Percentiles rank a stretch among this genome's conserved stretches.
phyloP scores from a whole-genome alignment of 2,329 filamentous ascomycete genomes.

The Microdochium nivale region DNA sequence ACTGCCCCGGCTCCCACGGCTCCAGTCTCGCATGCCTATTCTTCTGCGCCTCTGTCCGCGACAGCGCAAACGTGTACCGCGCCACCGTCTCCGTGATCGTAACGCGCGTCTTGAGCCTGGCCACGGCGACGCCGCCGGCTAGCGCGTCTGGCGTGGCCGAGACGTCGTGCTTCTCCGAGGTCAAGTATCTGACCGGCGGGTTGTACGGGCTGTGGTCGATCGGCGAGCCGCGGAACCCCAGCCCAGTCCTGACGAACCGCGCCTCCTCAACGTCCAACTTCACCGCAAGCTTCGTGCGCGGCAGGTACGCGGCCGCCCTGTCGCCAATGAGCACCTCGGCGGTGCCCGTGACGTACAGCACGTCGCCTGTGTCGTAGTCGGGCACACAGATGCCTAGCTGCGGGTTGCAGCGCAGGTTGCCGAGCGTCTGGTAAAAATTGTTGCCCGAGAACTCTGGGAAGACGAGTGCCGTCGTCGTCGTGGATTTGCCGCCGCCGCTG shows the following conservation, averaged over 20 bases:
- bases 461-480: conserved; percentile 38
- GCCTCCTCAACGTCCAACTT: conserved; percentile 54
- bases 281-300: conserved; percentile 65
- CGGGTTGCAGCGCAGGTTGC: conserved; percentile 63
- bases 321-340: conserved; percentile 58
- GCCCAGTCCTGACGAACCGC: conserved; percentile 52
- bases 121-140: conserved; percentile 22
- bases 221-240: conserved; percentile 57
- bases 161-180: conserved; percentile 39
- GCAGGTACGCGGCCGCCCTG: conserved; percentile 53
- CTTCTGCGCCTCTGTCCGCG: conserved; percentile 5
- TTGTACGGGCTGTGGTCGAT: conserved; percentile 69
- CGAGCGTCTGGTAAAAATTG: conserved; percentile 72
- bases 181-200: conserved; percentile 58
- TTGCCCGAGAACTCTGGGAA: conserved; percentile 87
- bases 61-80: conserved; percentile 47
- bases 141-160: neutral
- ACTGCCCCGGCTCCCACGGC: conserved; percentile 62
- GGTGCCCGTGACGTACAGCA: conserved; percentile 65
- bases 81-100: conserved; percentile 57
- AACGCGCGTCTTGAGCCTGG: conserved; percentile 49
- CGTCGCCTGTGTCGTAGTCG: conserved; percentile 63
- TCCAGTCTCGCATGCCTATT: conserved; percentile 13
- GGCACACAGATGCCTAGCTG: conserved; percentile 63
- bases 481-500: neutral